Conservation (phyloP, 352 stramenopile species). For the Pythium aphanidermatum region DNA sequence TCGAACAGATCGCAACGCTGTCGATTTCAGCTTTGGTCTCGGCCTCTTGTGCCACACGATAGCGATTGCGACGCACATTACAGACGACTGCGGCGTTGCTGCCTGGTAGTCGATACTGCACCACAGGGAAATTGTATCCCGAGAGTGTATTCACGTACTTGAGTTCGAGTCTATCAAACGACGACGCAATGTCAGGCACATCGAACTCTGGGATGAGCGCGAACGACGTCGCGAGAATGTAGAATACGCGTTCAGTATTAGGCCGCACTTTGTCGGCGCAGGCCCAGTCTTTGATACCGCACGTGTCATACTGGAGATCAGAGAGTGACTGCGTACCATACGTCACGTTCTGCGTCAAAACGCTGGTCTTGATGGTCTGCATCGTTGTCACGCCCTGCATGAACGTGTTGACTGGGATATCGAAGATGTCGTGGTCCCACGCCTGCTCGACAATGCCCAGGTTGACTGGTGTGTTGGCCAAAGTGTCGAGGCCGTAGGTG, state of each 20-base stretch:
- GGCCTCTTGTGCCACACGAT: constrained; percentile 4
- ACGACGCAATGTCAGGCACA: constrained; percentile 7
- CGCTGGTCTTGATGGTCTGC: neutral
- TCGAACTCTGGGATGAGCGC: constrained; percentile 6
- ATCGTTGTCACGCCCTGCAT: constrained; percentile 11
- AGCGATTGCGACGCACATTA: constrained; percentile 13
- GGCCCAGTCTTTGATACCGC: constrained; percentile 5
- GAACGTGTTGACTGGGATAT: constrained; percentile 15
- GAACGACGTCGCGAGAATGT: constrained; percentile 6
- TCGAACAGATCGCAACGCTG: constrained; percentile 19
- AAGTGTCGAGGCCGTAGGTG: constrained; percentile 11
- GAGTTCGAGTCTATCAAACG: constrained; percentile 4
- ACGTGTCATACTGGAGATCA: constrained; percentile 19
- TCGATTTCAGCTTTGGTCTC: constrained; percentile 12
- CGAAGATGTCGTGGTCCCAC: constrained; percentile 13
- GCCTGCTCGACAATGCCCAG: constrained; percentile 14
- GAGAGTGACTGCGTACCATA: constrained; percentile 14
- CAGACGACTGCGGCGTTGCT: constrained; percentile 11
- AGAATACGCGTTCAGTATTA: constrained; percentile 13
- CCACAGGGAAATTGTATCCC: constrained; percentile 17
- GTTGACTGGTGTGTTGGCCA: constrained; percentile 16
- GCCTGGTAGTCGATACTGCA: constrained; percentile 13
- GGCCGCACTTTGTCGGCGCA: constrained; percentile 13
- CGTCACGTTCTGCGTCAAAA: neutral
- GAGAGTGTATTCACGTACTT: constrained; percentile 21